Base-by-base conservation (phyloP, 75 land plant genomes). In the Pinus albicaulis region DNA sequence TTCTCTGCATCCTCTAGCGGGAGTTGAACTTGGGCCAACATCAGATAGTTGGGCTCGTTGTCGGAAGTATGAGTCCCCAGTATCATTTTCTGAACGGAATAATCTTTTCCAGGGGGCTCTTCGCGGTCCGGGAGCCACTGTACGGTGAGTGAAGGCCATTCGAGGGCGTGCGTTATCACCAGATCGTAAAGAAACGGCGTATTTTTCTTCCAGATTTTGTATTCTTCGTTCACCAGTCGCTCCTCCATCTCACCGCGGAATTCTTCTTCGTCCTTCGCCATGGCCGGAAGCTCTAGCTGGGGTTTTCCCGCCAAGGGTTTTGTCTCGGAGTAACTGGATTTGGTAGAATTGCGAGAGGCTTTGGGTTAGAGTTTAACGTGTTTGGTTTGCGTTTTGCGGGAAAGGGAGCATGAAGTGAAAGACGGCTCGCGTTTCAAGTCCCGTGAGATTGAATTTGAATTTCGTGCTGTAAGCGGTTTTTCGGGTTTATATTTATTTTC, bases 131-230 rank as follows among this genome's bases (percentile, higher is more conserved):
- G 98, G 59, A 92, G 84, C 92, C 92, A 95, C 60, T 95, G 91
- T 34, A 95, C 92, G 26, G 98, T 94, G 78, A 95, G 95, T 20
- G 95, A 92, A 0, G 98, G 98, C 98, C 98, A 95, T 64, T 93
- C 98, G 53, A 95, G 87, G 22, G 98, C 81, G 78, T 94, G 90
- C 24, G 92, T 90, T 74, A 95, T 82, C 53, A 95, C 84, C 22
- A 95, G 84, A 63, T 95, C 98, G 82, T 95, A 95, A 24, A 95
- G 85, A 60, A 86, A 92, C 25, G 98, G 98, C 15, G 91, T 88
- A 86, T 95, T 95, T 89, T 92, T 94, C 95, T 95, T 95, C 98
- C 98, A 95, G 41, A 95, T 88, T 1, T 56, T 44, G 85, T 75
- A 95, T 82, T 95, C 98, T 77, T 95, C 88, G 74, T 63, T 73